Evolutionary conservation across 805 yeast species (phyloP), one percentile per base, ranked within the genome.

Genomic region (Zygosaccharomyces rouxii): DNA sequence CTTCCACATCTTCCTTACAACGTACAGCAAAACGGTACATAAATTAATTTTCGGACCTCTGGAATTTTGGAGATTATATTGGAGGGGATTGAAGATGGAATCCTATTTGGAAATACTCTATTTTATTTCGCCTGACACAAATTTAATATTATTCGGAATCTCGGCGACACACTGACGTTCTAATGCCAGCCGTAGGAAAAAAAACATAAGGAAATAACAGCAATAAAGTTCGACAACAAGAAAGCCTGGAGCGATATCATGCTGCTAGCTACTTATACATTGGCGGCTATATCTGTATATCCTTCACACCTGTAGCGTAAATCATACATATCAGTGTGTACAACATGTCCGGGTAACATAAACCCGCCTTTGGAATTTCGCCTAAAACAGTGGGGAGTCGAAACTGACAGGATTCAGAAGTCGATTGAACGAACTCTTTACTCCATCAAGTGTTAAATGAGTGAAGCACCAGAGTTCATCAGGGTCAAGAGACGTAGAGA

Each of bases 401-500:
- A 41, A 26, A 25, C 18, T 14, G 29, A 10, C 9, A 14, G 9
- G 16, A 9, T 13, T 19, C 18, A 25, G 14, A 25, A n/a, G 10
- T 13, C 7, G 42, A 26, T 29, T n/a, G 10, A 19, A 16, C 9
- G 11, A 29, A 41, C 21, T 39, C 19, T 16, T 35, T 23, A 41
- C 35, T 19, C 28, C 26, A 29, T 29, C 37, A 29, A 41, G 28
- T 19, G 10, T 19, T 29, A 33, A 16, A 51, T 53, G 53, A 37
- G 26, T 14, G 49, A 52, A 23, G 51, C 59, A 10, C 95, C 95
- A 1, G 78, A 77, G 46, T 73, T 85, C 22, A 81, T 92, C 38
- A 77, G 97, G 50, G 86, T 92, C 63, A 92, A 94, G 67, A 77
- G 98, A 50, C 84, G 85, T 60, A 75, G 97, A 51, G 83, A 80